Conservation (phyloP, 768 basidiomycete genomes). For the Lactarius hatsudake region DNA sequence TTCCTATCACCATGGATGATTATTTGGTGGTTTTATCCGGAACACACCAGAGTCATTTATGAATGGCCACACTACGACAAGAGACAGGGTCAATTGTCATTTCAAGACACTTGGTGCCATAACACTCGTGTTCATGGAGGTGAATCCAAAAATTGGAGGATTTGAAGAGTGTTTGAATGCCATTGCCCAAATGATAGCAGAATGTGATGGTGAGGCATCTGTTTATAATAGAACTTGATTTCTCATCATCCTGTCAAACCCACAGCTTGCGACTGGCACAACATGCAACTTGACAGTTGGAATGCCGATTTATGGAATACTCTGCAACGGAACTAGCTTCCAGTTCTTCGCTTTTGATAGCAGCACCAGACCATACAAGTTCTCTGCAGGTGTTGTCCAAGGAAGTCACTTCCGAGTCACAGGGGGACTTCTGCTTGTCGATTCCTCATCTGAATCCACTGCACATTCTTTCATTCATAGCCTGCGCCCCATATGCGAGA, state of each 20-base stretch:
- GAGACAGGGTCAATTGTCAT: neutral
- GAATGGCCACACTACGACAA: neutral
- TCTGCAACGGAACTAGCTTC: neutral
- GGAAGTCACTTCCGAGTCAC: neutral
- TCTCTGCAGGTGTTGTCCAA: neutral
- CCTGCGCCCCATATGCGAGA: neutral
- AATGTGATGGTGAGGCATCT: no score
- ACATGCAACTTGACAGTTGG: neutral
- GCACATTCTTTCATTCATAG: neutral
- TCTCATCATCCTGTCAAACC: neutral
- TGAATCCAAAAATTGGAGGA: no score
- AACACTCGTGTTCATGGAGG: neutral
- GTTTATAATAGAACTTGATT: no score
- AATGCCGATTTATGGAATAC: neutral
- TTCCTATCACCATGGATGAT: neutral
- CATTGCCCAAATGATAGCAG: no score
- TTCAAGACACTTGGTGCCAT: neutral
- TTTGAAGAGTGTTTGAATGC: no score
- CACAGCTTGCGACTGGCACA: neutral
- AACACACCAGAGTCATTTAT: neutral
- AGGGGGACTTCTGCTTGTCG: neutral
- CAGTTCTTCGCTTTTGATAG: neutral
- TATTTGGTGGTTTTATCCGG: neutral
- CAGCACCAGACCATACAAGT: neutral
- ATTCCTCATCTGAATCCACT: neutral